Evolutionary conservation across 2,329 filamentous ascomycete genomes (phyloP), one percentile per base, ranked within the genome.

Genomic region (Colletotrichum limetticola): DNA sequence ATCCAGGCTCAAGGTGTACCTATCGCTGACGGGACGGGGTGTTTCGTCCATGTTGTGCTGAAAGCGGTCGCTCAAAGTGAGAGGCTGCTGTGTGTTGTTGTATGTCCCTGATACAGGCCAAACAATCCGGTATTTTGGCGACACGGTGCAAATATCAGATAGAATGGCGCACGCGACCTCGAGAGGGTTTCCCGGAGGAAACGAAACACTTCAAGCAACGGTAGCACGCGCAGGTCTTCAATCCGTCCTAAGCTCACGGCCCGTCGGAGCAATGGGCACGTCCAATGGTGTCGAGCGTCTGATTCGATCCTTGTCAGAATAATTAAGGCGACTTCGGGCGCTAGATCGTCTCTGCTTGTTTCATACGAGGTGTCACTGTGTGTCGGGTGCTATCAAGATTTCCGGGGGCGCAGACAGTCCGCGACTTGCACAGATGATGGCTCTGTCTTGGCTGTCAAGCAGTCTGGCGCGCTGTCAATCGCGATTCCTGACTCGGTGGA

Each of bases 1-100:
- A 70, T 94, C 89, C 57, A 96, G 84, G 77, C 88, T 90, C 55
- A 85, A 79, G 65, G 87, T 83, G 74, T 91, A 86, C 68, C 83
- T 82, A 26, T 79, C 77, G 53, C 80, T 82, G 2, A 42, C 52
- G 19, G 68, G 63, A 24, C 46, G 42, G 49, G 66, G 57, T 14
- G 49, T 22, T 32, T 60, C 66, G 60, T 24, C 59, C 71, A 73
- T 73, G 35, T 16, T 58, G 66, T 30, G 46, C 52, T n/a, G 28
- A 49, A 37, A 53, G 26, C 22, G 52, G 32, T 56, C 35, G n/a
- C 56, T 65, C 22, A 60, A 32, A 57, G 61, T 58, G 35, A 57
- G 67, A 61, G 32, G 32, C 46, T 37, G 56, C 28, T 61, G 5
- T 49, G 19, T 11, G 49, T 19, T 64, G 32, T 28, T 35, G 37